These are phyloP conservation scores for Eucalyptus guilfoylei DNA, from an alignment of 345 rosid species.

Conservation along the genomic window DNA sequence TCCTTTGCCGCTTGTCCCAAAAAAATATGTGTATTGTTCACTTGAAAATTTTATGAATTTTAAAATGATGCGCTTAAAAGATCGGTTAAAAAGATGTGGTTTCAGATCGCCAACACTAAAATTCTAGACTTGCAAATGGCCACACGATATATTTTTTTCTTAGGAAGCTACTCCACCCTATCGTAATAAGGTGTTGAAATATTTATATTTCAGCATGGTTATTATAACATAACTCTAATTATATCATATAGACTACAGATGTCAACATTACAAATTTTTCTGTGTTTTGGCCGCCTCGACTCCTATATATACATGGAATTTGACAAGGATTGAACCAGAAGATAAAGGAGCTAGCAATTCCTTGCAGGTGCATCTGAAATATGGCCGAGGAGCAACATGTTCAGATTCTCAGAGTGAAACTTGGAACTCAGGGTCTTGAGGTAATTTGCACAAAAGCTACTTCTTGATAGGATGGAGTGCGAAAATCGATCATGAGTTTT, in stretches of 20 bases:
- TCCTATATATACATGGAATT: background rate
- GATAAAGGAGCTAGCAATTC: background rate
- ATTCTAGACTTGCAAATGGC: background rate
- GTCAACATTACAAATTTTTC: too few relatives aligned
- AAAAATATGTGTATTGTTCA: too few relatives aligned
- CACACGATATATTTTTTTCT: too few relatives aligned
- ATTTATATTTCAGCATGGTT: background rate
- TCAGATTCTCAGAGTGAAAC: background rate
- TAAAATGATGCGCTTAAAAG: too few relatives aligned
- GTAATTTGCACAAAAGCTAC: background rate
- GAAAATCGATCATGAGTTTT: background rate
- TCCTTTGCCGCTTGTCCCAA: too few relatives aligned
- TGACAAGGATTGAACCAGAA: background rate
- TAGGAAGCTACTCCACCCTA: too few relatives aligned
- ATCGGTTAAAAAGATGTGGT: too few relatives aligned
- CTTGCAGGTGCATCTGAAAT: background rate
- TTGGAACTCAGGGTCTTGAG: constrained; percentile 1
- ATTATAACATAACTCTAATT: background rate
- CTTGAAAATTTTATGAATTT: too few relatives aligned
- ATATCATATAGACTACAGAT: background rate
- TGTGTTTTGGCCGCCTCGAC: background rate
- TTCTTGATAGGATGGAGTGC: background rate
- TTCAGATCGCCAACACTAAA: background rate
- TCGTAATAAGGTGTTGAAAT: too few relatives aligned
- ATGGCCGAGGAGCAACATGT: background rate